These are phyloP conservation scores for Acorus calamus DNA, from an alignment of 106 monocot genomes.

Conservation along the genomic window DNA sequence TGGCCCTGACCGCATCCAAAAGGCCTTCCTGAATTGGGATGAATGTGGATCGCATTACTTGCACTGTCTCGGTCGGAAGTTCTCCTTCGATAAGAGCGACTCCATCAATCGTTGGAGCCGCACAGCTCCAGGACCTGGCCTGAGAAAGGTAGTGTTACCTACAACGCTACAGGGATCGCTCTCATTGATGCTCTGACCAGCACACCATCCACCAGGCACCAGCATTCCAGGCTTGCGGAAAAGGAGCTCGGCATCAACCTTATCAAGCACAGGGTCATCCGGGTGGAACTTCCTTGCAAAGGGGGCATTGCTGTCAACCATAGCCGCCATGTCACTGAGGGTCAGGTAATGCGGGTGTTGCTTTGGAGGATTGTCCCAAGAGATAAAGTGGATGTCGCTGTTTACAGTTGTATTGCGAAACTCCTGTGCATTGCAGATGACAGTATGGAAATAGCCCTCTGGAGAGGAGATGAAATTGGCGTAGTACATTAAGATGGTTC, in stretches of 20 bases:
- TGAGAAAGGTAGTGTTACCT: slow-evolving; percentile 29
- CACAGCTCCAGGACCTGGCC: slow-evolving; percentile 58
- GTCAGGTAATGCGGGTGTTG: slow-evolving; percentile 64
- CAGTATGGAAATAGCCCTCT: slow-evolving; percentile 99
- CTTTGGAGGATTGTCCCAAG: slow-evolving; percentile 70
- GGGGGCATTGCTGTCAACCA: slow-evolving; percentile 56
- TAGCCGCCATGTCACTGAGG: slow-evolving; percentile 21
- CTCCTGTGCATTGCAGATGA: slow-evolving; percentile 73
- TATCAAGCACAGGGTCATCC: slow-evolving; percentile 41
- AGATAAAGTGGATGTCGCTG: slow-evolving; percentile 73
- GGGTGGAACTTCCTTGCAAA: slow-evolving; percentile 69
- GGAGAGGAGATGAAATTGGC: slow-evolving; percentile 85
- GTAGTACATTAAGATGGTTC: slow-evolving; percentile 82
- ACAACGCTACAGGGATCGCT: slow-evolving; percentile 48
- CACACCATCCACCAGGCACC: slow-evolving; percentile 74
- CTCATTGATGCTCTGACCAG: slow-evolving; percentile 20
- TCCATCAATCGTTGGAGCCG: slow-evolving; percentile 37
- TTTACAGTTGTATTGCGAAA: slow-evolving; percentile 87
- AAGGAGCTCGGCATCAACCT: slow-evolving; percentile 54
- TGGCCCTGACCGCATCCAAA: too few species aligned
- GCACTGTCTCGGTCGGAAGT: slow-evolving; percentile 53
- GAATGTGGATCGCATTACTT: slow-evolving; percentile 7
- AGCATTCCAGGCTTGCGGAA: slow-evolving; percentile 34
- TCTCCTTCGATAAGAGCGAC: slow-evolving; percentile 40
- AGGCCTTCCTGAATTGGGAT: too few species aligned